phyloP scores from a whole-genome alignment of 1,284 basidiomycete genomes.

The Ganoderma resinaceum region DNA sequence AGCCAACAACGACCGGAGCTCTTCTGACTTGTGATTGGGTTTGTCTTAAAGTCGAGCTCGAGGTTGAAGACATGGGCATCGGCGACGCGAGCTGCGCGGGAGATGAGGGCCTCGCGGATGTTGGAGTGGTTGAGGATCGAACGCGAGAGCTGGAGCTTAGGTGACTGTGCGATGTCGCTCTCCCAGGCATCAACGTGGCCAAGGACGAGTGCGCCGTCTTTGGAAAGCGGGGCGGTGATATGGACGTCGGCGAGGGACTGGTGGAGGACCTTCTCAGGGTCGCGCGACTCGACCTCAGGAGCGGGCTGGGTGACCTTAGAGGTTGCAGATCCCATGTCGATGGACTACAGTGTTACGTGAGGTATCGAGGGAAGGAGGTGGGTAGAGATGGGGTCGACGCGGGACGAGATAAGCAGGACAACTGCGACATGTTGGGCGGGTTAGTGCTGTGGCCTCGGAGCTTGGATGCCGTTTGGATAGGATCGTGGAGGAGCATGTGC shows the following conservation, averaged over 20 bases:
- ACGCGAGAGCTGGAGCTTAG: conserved; percentile 80
- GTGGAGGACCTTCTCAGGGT: conserved; percentile 41
- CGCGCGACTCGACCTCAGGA: conserved; percentile 37
- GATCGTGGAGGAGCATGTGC: background rate
- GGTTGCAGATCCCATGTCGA: conserved; percentile 57
- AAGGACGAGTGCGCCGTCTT: conserved; percentile 65
- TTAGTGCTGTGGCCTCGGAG: background rate
- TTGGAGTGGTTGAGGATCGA: conserved; percentile 82
- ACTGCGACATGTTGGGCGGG: background rate
- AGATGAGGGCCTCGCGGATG: conserved; percentile 70
- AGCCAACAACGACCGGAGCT: conserved; percentile 91
- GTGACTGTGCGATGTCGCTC: conserved; percentile 56
- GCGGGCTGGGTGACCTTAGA: conserved; percentile 48
- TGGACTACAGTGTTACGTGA: background rate
- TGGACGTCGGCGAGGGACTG: conserved; percentile 31
- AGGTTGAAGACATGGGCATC: conserved; percentile 89
- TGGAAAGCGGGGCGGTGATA: conserved; percentile 38
- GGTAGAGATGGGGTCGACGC: background rate
- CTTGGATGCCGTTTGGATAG: background rate
- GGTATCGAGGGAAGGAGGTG: background rate
- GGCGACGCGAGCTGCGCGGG: conserved; percentile 67
- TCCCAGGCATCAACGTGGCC: conserved; percentile 74
- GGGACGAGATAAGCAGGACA: conserved; percentile 1
- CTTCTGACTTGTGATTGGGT: conserved; percentile 89
- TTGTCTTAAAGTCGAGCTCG: conserved; percentile 80